Percentiles rank a stretch among this genome's conserved stretches.
Conservation (phyloP, 768 basidiomycete genomes). For the Pseudohyphozyma bogoriensis region DNA sequence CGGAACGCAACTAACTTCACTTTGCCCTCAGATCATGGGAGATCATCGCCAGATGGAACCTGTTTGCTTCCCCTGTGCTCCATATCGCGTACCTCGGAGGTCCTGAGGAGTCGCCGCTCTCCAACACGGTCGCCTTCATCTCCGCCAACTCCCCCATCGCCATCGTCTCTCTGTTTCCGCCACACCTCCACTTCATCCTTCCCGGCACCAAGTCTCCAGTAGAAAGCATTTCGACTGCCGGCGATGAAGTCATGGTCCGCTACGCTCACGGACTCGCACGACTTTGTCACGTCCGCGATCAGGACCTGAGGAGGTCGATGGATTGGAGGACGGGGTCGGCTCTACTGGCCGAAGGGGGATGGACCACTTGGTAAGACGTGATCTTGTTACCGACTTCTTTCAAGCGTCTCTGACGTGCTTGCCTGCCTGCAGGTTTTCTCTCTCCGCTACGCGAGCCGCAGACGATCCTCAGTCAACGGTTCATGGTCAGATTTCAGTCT, state of each 20-base stretch:
- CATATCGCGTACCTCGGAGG: conserved; percentile 51
- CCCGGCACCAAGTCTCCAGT: conserved; percentile 70
- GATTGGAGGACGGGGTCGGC: conserved; percentile 64
- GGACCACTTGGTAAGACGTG: conserved; percentile 59
- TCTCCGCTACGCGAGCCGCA: background rate
- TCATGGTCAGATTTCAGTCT: background rate
- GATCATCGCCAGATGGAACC: conserved; percentile 58
- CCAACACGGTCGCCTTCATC: conserved; percentile 12
- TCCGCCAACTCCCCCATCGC: conserved; percentile 36
- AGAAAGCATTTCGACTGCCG: conserved; percentile 49
- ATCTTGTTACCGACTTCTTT: too few relatives aligned
- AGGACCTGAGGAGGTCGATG: conserved; percentile 79
- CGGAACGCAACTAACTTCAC: background rate
- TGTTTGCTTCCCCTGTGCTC: conserved; percentile 58
- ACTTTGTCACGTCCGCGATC: conserved; percentile 73
- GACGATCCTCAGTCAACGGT: background rate
- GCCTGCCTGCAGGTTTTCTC: conserved; percentile 8
- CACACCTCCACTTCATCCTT: conserved; percentile 61
- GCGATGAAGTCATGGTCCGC: conserved; percentile 59
- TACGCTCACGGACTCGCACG: conserved; percentile 69
- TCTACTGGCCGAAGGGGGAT: conserved; percentile 52
- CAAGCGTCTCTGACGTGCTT: background rate
- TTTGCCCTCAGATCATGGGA: conserved; percentile 53
- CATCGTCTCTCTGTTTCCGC: conserved; percentile 60
- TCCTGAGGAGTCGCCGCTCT: conserved; percentile 37